Base-by-base conservation (phyloP, 2,329 filamentous ascomycete genomes). In the Ophiostoma ulmi region DNA sequence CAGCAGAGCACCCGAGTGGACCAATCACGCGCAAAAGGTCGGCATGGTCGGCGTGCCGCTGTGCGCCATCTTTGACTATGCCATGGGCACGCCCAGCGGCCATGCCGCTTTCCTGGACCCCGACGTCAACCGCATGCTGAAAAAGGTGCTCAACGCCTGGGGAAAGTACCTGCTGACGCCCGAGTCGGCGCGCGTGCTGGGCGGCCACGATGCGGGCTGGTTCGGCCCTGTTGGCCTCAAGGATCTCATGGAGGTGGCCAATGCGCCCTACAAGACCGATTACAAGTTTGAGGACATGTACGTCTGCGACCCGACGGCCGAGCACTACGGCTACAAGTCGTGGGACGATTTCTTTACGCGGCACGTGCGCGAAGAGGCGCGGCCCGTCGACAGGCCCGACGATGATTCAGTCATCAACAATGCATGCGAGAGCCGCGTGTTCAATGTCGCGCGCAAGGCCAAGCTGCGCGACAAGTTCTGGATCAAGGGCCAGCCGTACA, bases 311-410 rank as follows among this genome's bases (percentile, higher is more conserved):
- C 83, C 87, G 0, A 78, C 76, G 0, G 80, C 81, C 5, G 78
- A 84, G 73, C 77, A 88, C 75, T 83, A 86, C 73, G 89, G 89
- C 22, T 91, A 82, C 80, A 85, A 82, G 70, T 90, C 87, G 0
- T 91, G 90, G 90, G 89, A 92, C 72, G 75, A 75, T 75, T 92
- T 91, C 80, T 91, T 92, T 79, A 90, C 87, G 0, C 84, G 90
- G 6, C 71, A 80, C 5, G 83, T 91, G 70, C 81, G 79, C 10
- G 82, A 85, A 8, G 79, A 79, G 0, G 82, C 86, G 1, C 84
- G 90, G 0, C 89, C 89, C 0, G 80, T 91, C 1, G 86, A 85
- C 0, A 80, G 78, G 0, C 85, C 86, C 0, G 81, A 87, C 0
- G 83, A 91, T 71, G 77, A 83, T 74, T 75, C 73, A 13, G 77